Percentiles rank a stretch among this genome's conserved stretches.
Evolutionary conservation across 2,329 filamentous ascomycete genomes (phyloP).

Genomic region (Claviceps monticola): DNA sequence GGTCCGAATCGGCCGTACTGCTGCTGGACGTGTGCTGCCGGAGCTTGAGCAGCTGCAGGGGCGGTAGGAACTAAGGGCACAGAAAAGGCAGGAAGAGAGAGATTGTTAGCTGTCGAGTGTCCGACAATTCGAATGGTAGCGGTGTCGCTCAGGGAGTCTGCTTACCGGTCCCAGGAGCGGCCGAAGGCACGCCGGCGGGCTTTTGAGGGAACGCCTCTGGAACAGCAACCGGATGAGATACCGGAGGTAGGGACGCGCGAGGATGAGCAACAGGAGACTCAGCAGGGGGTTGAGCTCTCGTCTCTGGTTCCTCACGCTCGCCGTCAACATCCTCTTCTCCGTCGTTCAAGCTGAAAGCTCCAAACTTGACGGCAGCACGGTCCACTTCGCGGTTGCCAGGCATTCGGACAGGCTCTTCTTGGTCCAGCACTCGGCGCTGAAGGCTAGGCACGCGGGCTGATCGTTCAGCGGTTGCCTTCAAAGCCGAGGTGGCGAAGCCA

Average conservation of each 20-base stretch:
- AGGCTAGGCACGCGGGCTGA: conserved; percentile 61
- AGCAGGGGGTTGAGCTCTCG: conserved; percentile 79
- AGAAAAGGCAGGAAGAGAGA: conserved; percentile 8
- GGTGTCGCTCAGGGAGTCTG: conserved; percentile 7
- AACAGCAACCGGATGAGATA: conserved; percentile 37
- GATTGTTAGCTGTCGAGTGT: conserved; percentile 11
- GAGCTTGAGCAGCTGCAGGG: conserved; percentile 27
- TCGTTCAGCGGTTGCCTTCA: conserved; percentile 58
- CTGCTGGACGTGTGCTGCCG: conserved; percentile 45
- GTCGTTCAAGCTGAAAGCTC: conserved; percentile 81
- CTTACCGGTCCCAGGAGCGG: conserved; percentile 21
- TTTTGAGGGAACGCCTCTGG: conserved; percentile 45
- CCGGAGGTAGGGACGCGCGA: conserved; percentile 73
- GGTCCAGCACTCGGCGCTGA: conserved; percentile 77
- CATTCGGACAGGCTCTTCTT: conserved; percentile 97
- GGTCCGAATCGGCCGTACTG: conserved; percentile 59
- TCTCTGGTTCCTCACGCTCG: conserved; percentile 90
- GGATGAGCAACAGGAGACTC: conserved; percentile 82
- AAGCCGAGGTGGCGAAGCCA: conserved; percentile 65
- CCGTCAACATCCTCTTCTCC: conserved; percentile 82
- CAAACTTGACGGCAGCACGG: conserved; percentile 86
- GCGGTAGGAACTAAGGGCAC: conserved; percentile 7
- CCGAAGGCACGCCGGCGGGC: conserved; percentile 26
- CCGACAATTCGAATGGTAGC: conserved; percentile 3
- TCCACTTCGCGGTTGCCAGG: conserved; percentile 92